Conservation (phyloP, 345 rosid genomes). For the Triadica sebifera region DNA sequence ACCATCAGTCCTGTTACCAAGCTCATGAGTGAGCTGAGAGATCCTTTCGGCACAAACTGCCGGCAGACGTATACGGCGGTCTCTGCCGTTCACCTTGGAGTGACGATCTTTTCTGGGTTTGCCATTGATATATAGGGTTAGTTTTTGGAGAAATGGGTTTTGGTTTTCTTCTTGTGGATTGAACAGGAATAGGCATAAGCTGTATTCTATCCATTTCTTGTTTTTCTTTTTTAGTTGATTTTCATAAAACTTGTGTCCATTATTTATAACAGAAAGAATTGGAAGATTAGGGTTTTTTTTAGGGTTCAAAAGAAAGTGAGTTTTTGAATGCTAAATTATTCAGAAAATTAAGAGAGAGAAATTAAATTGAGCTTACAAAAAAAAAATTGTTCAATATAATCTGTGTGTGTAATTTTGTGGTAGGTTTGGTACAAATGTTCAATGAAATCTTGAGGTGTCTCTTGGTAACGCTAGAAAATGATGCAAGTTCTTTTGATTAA, state of each 20-base stretch:
- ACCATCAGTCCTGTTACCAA: constrained; percentile 30
- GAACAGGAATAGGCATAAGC: background rate
- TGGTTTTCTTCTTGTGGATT: background rate
- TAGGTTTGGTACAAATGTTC: constrained; percentile 4
- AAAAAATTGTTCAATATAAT: constrained; percentile 6
- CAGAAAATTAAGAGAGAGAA: background rate
- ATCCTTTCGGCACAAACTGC: constrained; percentile 21
- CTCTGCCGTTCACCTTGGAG: constrained; percentile 32
- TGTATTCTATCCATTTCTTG: background rate
- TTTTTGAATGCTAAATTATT: too few relatives aligned
- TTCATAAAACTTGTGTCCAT: background rate
- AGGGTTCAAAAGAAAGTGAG: background rate
- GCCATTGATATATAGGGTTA: background rate
- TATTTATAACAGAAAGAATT: background rate
- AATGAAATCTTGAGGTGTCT: background rate
- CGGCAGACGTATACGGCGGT: constrained; percentile 26
- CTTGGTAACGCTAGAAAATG: constrained; percentile 4
- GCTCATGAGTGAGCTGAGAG: constrained; percentile 31
- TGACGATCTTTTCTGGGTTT: constrained; percentile 27
- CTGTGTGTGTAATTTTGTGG: background rate
- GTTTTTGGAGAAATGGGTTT: background rate
- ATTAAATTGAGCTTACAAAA: background rate
- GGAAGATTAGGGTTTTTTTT: background rate
- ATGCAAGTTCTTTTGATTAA: background rate
- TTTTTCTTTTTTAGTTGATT: background rate